Evolutionary conservation across 225 moss, liverwort and hornwort genomes (phyloP), one percentile per base, ranked within the genome.

Genomic region (Bryoerythrophyllum caledonicum): DNA sequence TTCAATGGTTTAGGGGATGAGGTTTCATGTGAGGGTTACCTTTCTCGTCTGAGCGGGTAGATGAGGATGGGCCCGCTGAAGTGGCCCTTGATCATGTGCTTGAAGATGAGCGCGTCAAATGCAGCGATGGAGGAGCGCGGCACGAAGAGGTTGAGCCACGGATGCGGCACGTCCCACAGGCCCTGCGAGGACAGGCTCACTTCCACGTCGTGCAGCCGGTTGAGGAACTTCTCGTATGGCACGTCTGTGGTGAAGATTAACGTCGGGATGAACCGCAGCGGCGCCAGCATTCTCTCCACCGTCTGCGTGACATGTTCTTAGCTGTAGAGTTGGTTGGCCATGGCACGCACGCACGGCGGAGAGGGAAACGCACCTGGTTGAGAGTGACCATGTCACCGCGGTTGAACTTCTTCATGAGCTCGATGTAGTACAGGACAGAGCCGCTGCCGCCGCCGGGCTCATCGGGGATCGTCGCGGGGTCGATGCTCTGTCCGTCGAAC

Each of bases 101-200:
- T 80, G 73, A 93, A 84, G 26, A 93, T 84, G 25, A 80, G 79
- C 4, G 68, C 68, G 65, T 93, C 86, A 53, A 93, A 89, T 7
- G 81, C 72, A 17, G 70, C 67, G 49, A 93, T 86, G 38, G 88
- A 85, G 52, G 89, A 91, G 28, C 78, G 82, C 14, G 93, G 93
- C 13, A 93, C 89, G 41, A 93, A 84, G 19, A 93, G 44, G 77
- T 93, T 76, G 12, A 93, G 72, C 93, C 93, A 93, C 7, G 93
- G 91, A 63, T 93, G 93, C 1, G 84, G 89, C 82, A 93, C 91
- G 8, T 87, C 84, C 93, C 93, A 93, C 44, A 76, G 0, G 5
- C 87, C 87, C 40, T 76, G 56, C 12, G 87, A 77, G 30, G 78
- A 70, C 21, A 93, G 63, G 1, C 72, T 30, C 14, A 82, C 77